These are phyloP conservation scores for Rhizopogon salebrosus DNA, from an alignment of 768 basidiomycete species.

Conservation along the genomic window DNA sequence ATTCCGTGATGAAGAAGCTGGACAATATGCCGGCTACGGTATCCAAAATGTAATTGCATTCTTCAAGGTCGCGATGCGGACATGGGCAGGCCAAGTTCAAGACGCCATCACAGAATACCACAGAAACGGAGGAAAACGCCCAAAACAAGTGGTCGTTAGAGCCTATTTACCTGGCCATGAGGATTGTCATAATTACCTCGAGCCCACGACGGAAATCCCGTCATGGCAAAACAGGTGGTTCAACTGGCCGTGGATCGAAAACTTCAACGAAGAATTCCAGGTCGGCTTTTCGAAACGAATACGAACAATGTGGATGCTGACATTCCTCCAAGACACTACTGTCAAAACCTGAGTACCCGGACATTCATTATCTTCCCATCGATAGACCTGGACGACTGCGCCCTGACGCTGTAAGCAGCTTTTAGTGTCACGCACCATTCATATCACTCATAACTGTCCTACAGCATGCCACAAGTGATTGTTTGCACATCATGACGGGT, in stretches of 20 bases:
- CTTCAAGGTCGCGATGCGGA: slow-evolving; percentile 51
- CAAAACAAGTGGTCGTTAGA: slow-evolving; percentile 47
- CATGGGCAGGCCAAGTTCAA: slow-evolving; percentile 53
- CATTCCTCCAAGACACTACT: slow-evolving; percentile 34
- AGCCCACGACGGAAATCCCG: slow-evolving; percentile 43
- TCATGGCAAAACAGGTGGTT: slow-evolving; percentile 47
- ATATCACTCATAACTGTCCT: not conserved
- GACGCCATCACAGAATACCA: slow-evolving; percentile 32
- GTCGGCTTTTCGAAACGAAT: slow-evolving; percentile 26
- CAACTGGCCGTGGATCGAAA: slow-evolving; percentile 60
- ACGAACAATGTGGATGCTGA: slow-evolving; percentile 1
- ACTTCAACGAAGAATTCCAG: slow-evolving; percentile 56
- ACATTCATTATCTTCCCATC: slow-evolving; percentile 55
- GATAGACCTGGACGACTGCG: slow-evolving; percentile 57
- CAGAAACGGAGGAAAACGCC: slow-evolving; percentile 18
- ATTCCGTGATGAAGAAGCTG: slow-evolving; percentile 27
- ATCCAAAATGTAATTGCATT: slow-evolving; percentile 52
- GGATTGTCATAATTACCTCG: slow-evolving; percentile 45
- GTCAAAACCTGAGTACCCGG: slow-evolving; percentile 37
- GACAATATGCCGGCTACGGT: slow-evolving; percentile 36
- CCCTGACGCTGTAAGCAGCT: slow-evolving; percentile 54
- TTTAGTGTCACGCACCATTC: not conserved
- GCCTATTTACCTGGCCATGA: slow-evolving; percentile 66
- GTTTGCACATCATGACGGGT: slow-evolving; percentile 42
- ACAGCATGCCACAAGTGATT: slow-evolving; percentile 40